phyloP scores from a whole-genome alignment of 2,329 filamentous ascomycete species.

The Aspergillus flavus region DNA sequence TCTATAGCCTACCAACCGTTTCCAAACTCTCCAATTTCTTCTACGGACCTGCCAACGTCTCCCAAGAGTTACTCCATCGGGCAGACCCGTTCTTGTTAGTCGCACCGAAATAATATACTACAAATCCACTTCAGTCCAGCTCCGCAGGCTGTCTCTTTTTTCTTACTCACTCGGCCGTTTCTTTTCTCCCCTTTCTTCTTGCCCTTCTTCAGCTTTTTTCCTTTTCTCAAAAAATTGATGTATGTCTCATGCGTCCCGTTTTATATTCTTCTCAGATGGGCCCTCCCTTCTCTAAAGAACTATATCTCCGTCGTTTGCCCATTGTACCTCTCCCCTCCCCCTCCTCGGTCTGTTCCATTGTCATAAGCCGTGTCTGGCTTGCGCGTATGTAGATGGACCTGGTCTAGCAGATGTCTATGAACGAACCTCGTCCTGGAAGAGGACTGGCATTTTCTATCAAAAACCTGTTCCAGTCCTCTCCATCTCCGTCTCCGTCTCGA shows the following conservation, averaged over 20 bases:
- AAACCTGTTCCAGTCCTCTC: conserved; percentile 36
- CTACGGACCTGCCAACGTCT: conserved; percentile 6
- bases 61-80: conserved; percentile 16
- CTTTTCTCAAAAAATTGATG: conserved; percentile 13
- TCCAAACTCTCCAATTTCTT: conserved; percentile 4
- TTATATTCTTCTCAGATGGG: conserved; percentile 27
- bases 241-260: conserved; percentile 23
- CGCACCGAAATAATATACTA: conserved; percentile 19
- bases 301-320: conserved; percentile 6
- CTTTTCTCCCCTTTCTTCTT: conserved; percentile 11
- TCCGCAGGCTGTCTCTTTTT: conserved; percentile 20
- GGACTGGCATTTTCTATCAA: conserved; percentile 34
- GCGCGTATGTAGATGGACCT: conserved; percentile 30
- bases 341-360: conserved; percentile 15
- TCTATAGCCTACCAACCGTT: conserved; percentile 1
- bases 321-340: conserved; percentile 12
- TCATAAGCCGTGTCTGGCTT: conserved; percentile 24
- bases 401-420: conserved; percentile 39
- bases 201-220: conserved; percentile 7
- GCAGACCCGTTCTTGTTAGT: conserved; percentile 24
- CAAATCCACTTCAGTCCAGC: conserved; percentile 24
- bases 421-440: conserved; percentile 35
- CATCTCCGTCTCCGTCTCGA: conserved; percentile 31
- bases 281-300: conserved; percentile 16
- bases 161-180: conserved; percentile 9